Evolutionary conservation across 257 asterid species (phyloP).

Genomic region (Nyctanthes arbortristis): DNA sequence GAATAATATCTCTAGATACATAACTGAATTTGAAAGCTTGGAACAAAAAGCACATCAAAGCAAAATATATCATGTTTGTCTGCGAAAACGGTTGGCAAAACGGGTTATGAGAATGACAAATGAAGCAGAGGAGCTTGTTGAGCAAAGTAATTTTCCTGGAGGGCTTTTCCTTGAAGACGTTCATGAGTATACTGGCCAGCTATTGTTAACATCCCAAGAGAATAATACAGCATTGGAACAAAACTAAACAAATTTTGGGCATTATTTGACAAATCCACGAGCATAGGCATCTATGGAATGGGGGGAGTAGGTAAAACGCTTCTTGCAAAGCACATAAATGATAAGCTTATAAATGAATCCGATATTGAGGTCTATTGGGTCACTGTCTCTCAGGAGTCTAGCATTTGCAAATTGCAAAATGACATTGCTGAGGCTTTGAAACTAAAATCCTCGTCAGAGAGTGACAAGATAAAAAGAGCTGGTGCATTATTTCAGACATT

Average conservation of each 20-base stretch:
- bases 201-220: conserved; percentile 7
- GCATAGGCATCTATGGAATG: conserved; percentile 39
- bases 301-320: conserved; percentile 35
- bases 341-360: conserved; percentile 25
- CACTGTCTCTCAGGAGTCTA: conserved; percentile 25
- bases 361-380: conserved; percentile 27
- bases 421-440: conserved; percentile 24
- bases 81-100: no score
- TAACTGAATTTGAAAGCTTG: no score
- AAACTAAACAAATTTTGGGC: conserved; percentile 23
- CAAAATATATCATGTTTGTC: no score
- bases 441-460: conserved; percentile 14
- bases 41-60: no score
- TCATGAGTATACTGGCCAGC: background rate
- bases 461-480: conserved; percentile 28
- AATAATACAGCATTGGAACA: conserved; percentile 13
- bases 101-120: no score
- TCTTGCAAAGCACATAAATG: conserved; percentile 29
- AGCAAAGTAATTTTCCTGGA: conserved; percentile 10
- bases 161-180: conserved; percentile 6
- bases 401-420: conserved; percentile 20
- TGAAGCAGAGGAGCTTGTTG: background rate
- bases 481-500: conserved; percentile 19
- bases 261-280: conserved; percentile 16
- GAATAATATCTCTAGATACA: no score